Evolutionary conservation across 108 stramenopile species (phyloP), one percentile per base, ranked within the genome.

Genomic region (Fragilariopsis cylindrus): DNA sequence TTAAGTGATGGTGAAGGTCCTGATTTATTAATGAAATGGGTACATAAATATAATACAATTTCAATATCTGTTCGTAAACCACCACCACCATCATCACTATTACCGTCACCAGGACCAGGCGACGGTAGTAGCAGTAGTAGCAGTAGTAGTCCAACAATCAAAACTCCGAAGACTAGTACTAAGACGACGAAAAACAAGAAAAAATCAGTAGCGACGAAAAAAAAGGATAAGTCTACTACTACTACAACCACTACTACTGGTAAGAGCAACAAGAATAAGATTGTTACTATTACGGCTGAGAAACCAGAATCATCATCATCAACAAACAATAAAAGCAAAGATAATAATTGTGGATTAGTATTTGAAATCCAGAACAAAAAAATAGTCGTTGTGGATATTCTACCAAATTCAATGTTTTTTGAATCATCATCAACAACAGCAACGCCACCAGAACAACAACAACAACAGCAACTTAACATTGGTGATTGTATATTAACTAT

Each of bases 401-500:
- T 8, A 5, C n/a, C 57, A 18, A 65, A 68, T 19, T 66, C 63
- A 19, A 62, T 75, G 48, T 80, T 80, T 53, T 18, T 39, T 4
- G 45, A 9, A 30, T 30, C 30, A 30, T 30, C 30, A 30, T 2
- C 30, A 30, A 2, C 30, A 21, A 21, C 21, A 21, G 1, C 21
- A 21, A 21, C 21, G 1, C 21, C 21, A 0, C 30, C 30, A 2
- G 30, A 30, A 30, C 30, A 30, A 30, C 30, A 30, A 30, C 30
- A 1, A 1, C 21, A 21, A n/a, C n/a, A 19, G 7, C 44, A 70
- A 16, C 50, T 80, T 12, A 46, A 16, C 1, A 16, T 65, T 3
- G 74, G 74, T 12, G 79, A 80, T 60, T 55, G 70, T 21, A 67
- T 80, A 16, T 39, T 71, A 6, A 74, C 73, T 44, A 69, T 80